phyloP scores from a whole-genome alignment of 352 stramenopile genomes.

The Plasmopara viticola region DNA sequence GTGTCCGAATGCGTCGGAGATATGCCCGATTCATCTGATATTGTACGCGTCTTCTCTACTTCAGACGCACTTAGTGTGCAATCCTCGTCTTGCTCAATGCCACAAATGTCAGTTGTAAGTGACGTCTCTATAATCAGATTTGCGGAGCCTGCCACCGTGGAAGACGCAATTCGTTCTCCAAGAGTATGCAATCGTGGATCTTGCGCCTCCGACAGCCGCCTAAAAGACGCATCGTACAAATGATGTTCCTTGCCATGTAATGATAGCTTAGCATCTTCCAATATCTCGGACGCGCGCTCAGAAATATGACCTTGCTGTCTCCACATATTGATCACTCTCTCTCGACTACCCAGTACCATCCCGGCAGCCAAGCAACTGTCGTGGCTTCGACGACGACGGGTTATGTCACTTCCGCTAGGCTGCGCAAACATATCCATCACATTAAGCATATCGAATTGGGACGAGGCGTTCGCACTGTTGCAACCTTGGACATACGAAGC shows the following conservation, averaged over 20 bases:
- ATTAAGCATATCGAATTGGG: conserved; percentile 41
- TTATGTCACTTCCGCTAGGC: conserved; percentile 18
- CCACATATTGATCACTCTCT: conserved; percentile 79
- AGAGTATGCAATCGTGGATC: conserved; percentile 63
- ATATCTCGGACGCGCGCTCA: conserved; percentile 70
- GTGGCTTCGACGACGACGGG: conserved; percentile 23
- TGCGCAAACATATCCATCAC: conserved; percentile 36
- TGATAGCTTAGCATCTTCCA: conserved; percentile 74
- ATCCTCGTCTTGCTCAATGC: conserved; percentile 7
- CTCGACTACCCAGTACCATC: conserved; percentile 33
- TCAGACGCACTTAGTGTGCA: conserved; percentile 9
- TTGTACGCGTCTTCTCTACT: conserved; percentile 4
- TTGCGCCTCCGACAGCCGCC: conserved; percentile 57
- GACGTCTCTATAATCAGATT: conserved; percentile 14
- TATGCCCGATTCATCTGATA: background rate
- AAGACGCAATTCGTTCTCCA: conserved; percentile 46
- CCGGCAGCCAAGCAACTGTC: conserved; percentile 18
- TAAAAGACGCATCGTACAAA: conserved; percentile 55
- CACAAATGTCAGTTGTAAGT: conserved; percentile 27
- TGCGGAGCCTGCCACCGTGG: conserved; percentile 8
- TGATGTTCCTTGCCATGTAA: conserved; percentile 81
- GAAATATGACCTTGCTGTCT: conserved; percentile 75
- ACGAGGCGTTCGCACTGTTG: conserved; percentile 49
- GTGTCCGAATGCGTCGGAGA: conserved; percentile 8
- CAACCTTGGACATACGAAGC: conserved; percentile 22